A percentile compares a stretch with the other conserved stretches of the same genome.
Evolutionary conservation across 2,329 filamentous ascomycete genomes (phyloP).

Genomic region (Kalaharituber pfeilii): DNA sequence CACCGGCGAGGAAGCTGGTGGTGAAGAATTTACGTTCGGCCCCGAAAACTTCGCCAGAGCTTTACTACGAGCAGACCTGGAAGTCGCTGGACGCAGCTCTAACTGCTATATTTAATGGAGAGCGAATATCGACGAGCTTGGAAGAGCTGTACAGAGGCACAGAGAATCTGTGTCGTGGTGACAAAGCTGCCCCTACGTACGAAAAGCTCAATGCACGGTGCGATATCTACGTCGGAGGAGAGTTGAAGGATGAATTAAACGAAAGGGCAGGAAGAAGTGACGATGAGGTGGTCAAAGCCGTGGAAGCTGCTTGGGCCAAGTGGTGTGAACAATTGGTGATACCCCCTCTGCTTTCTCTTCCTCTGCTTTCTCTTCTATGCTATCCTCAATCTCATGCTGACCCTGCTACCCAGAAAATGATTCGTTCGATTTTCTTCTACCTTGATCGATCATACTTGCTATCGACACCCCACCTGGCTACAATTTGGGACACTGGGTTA

Average conservation of each 20-base stretch:
- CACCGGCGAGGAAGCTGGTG: constrained; percentile 56
- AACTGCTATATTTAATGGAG: constrained; percentile 50
- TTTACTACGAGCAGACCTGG: constrained; percentile 64
- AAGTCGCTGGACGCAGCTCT: constrained; percentile 57
- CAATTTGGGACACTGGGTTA: constrained; percentile 68
- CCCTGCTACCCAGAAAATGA: constrained; percentile 45
- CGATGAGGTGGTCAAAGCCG: constrained; percentile 44
- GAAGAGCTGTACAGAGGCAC: constrained; percentile 81
- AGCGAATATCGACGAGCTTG: constrained; percentile 50
- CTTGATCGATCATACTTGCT: constrained; percentile 80
- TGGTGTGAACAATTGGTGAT: constrained; percentile 63
- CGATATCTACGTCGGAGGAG: constrained; percentile 41
- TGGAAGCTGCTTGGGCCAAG: constrained; percentile 48
- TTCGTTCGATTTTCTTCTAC: constrained; percentile 84
- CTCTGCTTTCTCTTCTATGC: no score
- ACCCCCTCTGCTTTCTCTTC: no score
- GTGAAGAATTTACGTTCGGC: constrained; percentile 73
- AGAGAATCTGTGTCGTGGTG: constrained; percentile 76
- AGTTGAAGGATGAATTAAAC: constrained; percentile 40
- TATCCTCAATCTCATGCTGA: no score
- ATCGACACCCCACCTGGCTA: constrained; percentile 48
- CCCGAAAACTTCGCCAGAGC: constrained; percentile 47
- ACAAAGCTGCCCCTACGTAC: constrained; percentile 35
- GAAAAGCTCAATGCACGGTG: constrained; percentile 42
- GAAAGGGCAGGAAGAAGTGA: constrained; percentile 36